Evolutionary conservation across 164 flowering plant genomes (phyloP).

Genomic region (Paratinospora sagittata): DNA sequence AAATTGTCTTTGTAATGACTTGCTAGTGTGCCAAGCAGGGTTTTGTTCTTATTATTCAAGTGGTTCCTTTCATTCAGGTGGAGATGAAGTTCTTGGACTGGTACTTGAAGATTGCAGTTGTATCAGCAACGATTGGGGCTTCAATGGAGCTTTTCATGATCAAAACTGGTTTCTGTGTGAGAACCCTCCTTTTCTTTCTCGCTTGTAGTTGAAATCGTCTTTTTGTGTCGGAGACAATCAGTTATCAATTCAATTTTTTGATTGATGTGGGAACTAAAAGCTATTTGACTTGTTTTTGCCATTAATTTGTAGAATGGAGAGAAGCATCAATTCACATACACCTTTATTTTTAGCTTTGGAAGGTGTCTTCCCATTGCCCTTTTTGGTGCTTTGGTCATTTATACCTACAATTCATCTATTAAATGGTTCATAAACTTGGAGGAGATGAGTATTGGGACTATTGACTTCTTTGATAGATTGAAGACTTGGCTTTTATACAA

Average conservation of each 20-base stretch:
- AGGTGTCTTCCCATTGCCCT: no score
- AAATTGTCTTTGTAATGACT: background rate
- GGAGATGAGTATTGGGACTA: no score
- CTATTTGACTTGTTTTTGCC: background rate
- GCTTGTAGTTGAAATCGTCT: background rate
- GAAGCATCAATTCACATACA: background rate
- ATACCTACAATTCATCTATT: no score
- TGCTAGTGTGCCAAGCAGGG: background rate
- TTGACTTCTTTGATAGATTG: no score
- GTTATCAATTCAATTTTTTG: background rate
- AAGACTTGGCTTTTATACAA: no score
- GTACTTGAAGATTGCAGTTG: conserved; percentile 78
- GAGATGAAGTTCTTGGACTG: conserved; percentile 70
- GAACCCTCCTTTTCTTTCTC: conserved; percentile 36
- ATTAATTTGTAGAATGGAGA: background rate
- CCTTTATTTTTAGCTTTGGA: background rate
- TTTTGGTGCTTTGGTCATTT: no score
- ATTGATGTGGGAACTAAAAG: background rate
- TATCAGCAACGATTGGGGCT: conserved; percentile 70
- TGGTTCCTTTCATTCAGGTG: background rate
- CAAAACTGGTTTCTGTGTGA: conserved; percentile 94
- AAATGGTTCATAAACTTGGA: no score
- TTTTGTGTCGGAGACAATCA: background rate
- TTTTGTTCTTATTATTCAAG: background rate
- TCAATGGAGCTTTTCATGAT: conserved; percentile 96